Evolutionary conservation across 2,329 filamentous ascomycete species (phyloP).

Genomic region (Clarireedia homoeocarpa): DNA sequence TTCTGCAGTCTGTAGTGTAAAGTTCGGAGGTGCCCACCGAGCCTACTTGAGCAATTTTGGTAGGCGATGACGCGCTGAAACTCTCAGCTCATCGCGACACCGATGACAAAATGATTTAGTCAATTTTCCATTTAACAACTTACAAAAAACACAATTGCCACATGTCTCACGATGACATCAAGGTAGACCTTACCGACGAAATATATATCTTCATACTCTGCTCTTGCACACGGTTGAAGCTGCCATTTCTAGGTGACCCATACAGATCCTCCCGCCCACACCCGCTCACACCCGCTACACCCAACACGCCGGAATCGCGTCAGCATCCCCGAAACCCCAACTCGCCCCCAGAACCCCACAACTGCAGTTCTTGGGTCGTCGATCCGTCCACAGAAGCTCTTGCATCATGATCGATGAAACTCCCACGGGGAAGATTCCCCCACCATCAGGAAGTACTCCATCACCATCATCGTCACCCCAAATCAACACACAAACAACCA

Average conservation of each 20-base stretch:
- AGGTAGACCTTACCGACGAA: background rate
- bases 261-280: background rate
- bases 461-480: slow-evolving; percentile 6
- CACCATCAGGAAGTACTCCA: slow-evolving; percentile 10
- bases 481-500: background rate
- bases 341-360: background rate
- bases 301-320: background rate
- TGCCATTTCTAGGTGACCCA: too few species aligned
- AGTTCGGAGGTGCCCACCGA: too few species aligned
- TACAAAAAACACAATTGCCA: background rate
- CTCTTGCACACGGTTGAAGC: too few species aligned
- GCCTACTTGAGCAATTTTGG: too few species aligned
- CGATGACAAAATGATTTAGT: background rate
- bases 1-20: too few species aligned
- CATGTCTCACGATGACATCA: background rate
- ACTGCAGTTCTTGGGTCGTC: background rate
- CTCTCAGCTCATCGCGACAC: background rate
- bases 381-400: background rate
- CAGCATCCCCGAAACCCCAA: background rate
- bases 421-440: slow-evolving; percentile 1
- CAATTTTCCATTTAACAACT: background rate
- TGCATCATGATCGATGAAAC: slow-evolving; percentile 9
- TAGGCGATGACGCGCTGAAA: background rate
- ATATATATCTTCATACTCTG: background rate
- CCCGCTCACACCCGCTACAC: background rate